Conservation (phyloP, 495 filamentous ascomycete genomes). For the Neurospora sp. region DNA sequence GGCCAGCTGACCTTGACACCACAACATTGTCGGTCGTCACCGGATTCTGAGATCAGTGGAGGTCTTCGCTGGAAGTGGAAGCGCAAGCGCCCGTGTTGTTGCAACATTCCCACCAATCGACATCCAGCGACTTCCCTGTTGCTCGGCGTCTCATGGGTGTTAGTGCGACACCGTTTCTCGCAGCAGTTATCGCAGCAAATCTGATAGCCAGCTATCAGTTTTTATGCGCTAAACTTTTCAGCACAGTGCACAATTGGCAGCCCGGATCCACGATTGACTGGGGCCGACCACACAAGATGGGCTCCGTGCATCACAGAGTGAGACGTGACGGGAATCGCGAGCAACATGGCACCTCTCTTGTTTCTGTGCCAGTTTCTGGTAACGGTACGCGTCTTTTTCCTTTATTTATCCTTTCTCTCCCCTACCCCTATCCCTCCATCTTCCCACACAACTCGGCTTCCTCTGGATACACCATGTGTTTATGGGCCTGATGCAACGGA, state of each 20-base stretch:
- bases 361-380: constrained; percentile 9
- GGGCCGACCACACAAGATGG: not conserved
- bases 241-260: not conserved
- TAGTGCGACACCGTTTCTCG: not conserved
- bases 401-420: constrained; percentile 5
- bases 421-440: not conserved
- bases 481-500: not conserved
- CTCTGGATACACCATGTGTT: not conserved
- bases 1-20: not conserved
- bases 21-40: not conserved
- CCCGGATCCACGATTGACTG: not conserved
- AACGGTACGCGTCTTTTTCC: constrained; percentile 21
- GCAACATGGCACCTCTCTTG: not conserved
- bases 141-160: not conserved
- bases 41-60: not conserved
- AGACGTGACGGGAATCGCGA: not conserved
- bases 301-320: not conserved
- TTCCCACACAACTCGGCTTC: not conserved
- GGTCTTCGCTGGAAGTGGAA: not conserved
- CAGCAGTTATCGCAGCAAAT: not conserved
- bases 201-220: not conserved
- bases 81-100: not conserved
- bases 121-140: not conserved
- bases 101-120: not conserved
- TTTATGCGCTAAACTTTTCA: not conserved